phyloP scores from a whole-genome alignment of 495 filamentous ascomycete genomes.

The Podospora tetraspora region DNA sequence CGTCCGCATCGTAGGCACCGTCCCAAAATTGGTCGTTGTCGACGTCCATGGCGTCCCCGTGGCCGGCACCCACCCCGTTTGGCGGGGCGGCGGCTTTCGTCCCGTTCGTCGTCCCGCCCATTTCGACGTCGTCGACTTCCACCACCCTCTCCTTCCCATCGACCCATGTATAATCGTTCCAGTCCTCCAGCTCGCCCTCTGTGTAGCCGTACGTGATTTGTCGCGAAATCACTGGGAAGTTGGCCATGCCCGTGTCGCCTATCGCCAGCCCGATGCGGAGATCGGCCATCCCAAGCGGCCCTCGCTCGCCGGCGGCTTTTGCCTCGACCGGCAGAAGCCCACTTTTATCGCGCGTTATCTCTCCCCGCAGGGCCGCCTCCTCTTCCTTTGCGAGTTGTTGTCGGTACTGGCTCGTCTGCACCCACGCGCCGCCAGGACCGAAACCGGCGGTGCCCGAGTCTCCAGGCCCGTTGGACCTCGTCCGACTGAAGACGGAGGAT shows the following conservation, averaged over 20 bases:
- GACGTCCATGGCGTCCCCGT: conserved; percentile 56
- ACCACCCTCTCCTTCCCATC: conserved; percentile 30
- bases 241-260: conserved; percentile 64
- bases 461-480: conserved; percentile 69
- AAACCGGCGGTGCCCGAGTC: conserved; percentile 50
- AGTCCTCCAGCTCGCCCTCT: conserved; percentile 68
- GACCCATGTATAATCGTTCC: conserved; percentile 48
- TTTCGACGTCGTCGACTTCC: conserved; percentile 26
- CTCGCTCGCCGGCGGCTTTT: conserved; percentile 59
- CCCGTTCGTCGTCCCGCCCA: conserved; percentile 32
- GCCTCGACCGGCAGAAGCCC: conserved; percentile 74
- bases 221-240: conserved; percentile 69
- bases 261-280: conserved; percentile 69
- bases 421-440: conserved; percentile 59
- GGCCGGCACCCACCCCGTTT: conserved; percentile 31
- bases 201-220: conserved; percentile 66
- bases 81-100: conserved; percentile 24
- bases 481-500: conserved; percentile 69
- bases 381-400: conserved; percentile 69
- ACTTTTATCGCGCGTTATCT: conserved; percentile 60
- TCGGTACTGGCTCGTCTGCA: conserved; percentile 75
- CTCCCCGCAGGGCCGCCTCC: conserved; percentile 57
- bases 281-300: conserved; percentile 71
- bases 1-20: conserved; percentile 58
- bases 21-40: conserved; percentile 70